These are phyloP conservation scores for Turritis glabra DNA, from an alignment of 345 rosid genomes.

Conservation along the genomic window DNA sequence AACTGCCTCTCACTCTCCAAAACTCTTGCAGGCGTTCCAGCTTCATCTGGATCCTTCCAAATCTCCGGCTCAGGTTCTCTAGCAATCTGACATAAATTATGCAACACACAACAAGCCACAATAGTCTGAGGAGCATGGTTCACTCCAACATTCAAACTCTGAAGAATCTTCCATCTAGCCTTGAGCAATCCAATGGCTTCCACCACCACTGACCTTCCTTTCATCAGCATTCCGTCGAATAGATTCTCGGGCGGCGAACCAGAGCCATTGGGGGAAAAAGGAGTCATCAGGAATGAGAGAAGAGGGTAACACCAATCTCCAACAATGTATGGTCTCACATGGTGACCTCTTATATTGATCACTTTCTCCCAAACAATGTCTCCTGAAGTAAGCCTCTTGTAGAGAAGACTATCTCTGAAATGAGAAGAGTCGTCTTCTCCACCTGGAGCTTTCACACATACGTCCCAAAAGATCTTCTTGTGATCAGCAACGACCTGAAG, in stretches of 20 bases:
- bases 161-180: constrained; percentile 93
- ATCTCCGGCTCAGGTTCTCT: constrained; percentile 96
- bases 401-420: constrained; percentile 85
- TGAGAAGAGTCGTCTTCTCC: constrained; percentile 78
- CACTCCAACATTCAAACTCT: constrained; percentile 89
- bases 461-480: constrained; percentile 94
- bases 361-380: constrained; percentile 95
- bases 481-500: constrained; percentile 95
- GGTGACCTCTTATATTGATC: constrained; percentile 75
- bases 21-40: constrained; percentile 63
- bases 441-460: constrained; percentile 93
- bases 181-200: constrained; percentile 93
- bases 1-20: constrained; percentile 83
- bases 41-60: constrained; percentile 86
- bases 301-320: constrained; percentile 98
- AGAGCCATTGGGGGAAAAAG: constrained; percentile 75
- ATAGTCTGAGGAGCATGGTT: constrained; percentile 96
- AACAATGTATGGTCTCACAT: constrained; percentile 82
- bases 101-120: constrained; percentile 98
- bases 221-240: constrained; percentile 98
- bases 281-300: constrained; percentile 84
- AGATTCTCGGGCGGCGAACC: constrained; percentile 89
- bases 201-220: constrained; percentile 89
- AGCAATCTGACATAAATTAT: constrained; percentile 90
- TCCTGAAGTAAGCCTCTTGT: constrained; percentile 74